Evolutionary conservation across 352 stramenopile species (phyloP).

Genomic region (Globisporangium nagaii): DNA sequence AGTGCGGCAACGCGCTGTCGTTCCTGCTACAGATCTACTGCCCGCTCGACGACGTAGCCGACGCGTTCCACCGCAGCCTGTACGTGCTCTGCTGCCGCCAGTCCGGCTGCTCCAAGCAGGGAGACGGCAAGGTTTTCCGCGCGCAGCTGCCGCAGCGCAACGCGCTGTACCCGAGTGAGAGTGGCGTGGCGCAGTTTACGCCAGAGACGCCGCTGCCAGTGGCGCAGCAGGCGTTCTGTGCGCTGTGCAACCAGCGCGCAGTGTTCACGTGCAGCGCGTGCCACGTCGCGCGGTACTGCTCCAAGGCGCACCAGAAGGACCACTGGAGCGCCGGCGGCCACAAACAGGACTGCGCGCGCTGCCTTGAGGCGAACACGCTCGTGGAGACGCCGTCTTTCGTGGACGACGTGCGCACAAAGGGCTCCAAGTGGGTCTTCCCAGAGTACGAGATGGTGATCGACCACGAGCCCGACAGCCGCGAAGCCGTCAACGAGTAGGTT

Average conservation of each 20-base stretch:
- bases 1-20: constrained; percentile 44
- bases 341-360: constrained; percentile 55
- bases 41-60: constrained; percentile 75
- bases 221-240: constrained; percentile 25
- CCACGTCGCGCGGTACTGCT: constrained; percentile 74
- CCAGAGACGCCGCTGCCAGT: constrained; percentile 1
- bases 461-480: constrained; percentile 52
- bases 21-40: constrained; percentile 93
- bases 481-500: constrained; percentile 58
- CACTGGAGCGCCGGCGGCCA: constrained; percentile 65
- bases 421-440: constrained; percentile 74
- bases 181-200: constrained; percentile 26
- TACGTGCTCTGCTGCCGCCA: constrained; percentile 92
- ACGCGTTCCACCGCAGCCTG: constrained; percentile 91
- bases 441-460: constrained; percentile 77
- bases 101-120: constrained; percentile 42
- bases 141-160: constrained; percentile 88
- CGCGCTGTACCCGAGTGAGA: constrained; percentile 79
- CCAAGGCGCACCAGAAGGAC: constrained; percentile 73
- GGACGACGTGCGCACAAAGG: constrained; percentile 31
- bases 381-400: constrained; percentile 30
- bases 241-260: constrained; percentile 56
- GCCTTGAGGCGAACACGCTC: constrained; percentile 17
- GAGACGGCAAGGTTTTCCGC: constrained; percentile 72
- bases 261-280: constrained; percentile 68